Conservation (phyloP, 139 green algal genomes). For the Asterochloris sp. region DNA sequence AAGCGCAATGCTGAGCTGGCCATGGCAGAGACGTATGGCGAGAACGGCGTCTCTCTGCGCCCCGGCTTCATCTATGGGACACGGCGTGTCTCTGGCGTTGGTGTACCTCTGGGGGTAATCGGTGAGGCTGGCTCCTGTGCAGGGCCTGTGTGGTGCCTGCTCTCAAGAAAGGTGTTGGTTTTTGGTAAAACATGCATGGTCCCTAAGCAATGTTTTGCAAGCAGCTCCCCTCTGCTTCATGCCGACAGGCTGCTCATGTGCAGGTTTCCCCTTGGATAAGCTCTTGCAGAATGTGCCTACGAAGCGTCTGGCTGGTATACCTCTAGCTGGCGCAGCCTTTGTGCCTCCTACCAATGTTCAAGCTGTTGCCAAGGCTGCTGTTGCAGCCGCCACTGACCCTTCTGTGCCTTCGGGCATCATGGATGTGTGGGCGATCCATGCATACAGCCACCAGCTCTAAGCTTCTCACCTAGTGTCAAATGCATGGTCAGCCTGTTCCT, state of each 20-base stretch:
- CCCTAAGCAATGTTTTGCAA: not conserved
- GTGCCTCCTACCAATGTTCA: conserved; percentile 69
- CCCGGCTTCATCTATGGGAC: conserved; percentile 83
- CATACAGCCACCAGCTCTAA: not conserved
- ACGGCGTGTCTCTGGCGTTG: conserved; percentile 41
- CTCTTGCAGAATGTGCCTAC: conserved; percentile 50
- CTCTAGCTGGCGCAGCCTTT: conserved; percentile 63
- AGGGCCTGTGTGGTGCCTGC: not conserved
- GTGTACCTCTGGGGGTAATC: conserved; percentile 59
- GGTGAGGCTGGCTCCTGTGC: conserved; percentile 10
- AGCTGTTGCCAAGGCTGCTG: conserved; percentile 70
- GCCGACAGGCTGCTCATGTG: not conserved
- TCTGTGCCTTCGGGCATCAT: conserved; percentile 62
- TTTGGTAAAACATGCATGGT: not conserved
- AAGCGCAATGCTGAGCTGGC: conserved; percentile 73
- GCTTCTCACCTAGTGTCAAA: too few relatives aligned
- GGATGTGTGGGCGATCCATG: conserved; percentile 55
- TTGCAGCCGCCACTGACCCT: conserved; percentile 69
- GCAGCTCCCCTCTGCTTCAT: not conserved
- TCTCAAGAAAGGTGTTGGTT: not conserved
- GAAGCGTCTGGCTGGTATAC: conserved; percentile 51
- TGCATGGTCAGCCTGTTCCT: too few relatives aligned
- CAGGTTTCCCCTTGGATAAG: conserved; percentile 47
- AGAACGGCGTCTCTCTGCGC: conserved; percentile 62
- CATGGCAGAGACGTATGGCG: conserved; percentile 53